Percentiles rank a stretch among this genome's conserved stretches.
Conservation (phyloP, 179 eudicot species). For the Beta corolliflora region DNA sequence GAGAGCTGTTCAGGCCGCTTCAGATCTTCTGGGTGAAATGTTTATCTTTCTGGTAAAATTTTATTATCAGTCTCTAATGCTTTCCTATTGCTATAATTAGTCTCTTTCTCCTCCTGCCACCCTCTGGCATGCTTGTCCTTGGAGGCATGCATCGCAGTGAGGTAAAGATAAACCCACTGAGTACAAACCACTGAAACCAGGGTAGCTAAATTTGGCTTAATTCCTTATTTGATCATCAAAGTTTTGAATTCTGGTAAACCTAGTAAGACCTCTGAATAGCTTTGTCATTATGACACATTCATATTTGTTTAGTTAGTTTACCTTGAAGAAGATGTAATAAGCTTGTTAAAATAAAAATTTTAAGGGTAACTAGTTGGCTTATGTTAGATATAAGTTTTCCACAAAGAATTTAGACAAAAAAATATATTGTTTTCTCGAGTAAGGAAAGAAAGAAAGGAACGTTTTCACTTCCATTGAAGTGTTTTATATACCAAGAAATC, state of each 20-base stretch:
- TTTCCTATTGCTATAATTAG: not conserved
- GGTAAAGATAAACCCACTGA: not conserved
- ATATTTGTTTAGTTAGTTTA: not conserved
- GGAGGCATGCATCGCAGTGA: not conserved
- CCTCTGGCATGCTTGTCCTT: not conserved
- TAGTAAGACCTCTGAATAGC: not conserved
- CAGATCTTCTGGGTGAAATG: constrained; percentile 83
- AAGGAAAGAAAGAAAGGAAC: no score
- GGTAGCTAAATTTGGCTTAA: not conserved
- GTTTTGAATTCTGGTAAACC: not conserved
- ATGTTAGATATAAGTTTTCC: no score
- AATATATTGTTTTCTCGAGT: no score
- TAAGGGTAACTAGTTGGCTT: no score
- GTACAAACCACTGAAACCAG: not conserved
- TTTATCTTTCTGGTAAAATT: constrained; percentile 77
- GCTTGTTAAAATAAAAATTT: no score
- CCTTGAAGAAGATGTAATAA: not conserved
- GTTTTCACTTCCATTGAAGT: no score
- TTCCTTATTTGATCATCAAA: constrained; percentile 1
- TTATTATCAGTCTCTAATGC: not conserved
- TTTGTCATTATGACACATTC: not conserved
- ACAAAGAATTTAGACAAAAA: no score
- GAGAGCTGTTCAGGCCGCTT: constrained; percentile 87
- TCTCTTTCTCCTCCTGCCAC: constrained; percentile 3
- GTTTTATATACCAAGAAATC: not conserved